Conservation (phyloP, 352 stramenopile genomes). For the Pythium aquatile region DNA sequence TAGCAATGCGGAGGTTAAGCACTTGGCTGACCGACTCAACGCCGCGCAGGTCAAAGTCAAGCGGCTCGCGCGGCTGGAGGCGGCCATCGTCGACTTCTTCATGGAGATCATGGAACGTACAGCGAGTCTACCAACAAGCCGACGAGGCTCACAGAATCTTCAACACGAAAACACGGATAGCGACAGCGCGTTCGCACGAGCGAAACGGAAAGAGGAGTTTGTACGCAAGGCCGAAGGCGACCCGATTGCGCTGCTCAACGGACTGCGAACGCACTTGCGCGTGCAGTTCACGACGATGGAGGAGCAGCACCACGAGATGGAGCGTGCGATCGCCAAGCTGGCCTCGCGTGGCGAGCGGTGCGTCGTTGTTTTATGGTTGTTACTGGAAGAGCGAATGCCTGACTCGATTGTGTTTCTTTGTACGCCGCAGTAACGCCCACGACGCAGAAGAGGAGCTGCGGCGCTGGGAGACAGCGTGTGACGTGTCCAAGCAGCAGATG, state of each 20-base stretch:
- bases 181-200: conserved; percentile 34
- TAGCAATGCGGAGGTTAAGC: conserved; percentile 38
- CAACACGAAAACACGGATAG: neutral
- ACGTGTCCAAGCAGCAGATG: conserved; percentile 30
- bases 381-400: neutral
- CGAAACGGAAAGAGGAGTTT: conserved; percentile 56
- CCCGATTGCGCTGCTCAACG: conserved; percentile 67
- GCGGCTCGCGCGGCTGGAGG: conserved; percentile 55
- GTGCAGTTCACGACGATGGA: conserved; percentile 56
- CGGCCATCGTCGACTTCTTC: conserved; percentile 68
- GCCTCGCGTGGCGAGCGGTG: conserved; percentile 36
- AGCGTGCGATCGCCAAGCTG: conserved; percentile 29
- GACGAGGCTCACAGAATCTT: neutral
- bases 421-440: conserved; percentile 32
- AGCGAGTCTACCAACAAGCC: conserved; percentile 9
- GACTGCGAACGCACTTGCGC: conserved; percentile 63
- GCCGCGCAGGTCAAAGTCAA: conserved; percentile 67
- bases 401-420: neutral
- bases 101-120: conserved; percentile 65
- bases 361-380: neutral
- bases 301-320: conserved; percentile 31
- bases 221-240: conserved; percentile 58
- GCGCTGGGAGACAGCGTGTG: conserved; percentile 33
- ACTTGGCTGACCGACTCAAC: conserved; percentile 62
- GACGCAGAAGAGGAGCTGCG: conserved; percentile 33